Conservation (phyloP, 108 stramenopile species). For the Stephanodiscus minutulus region DNA sequence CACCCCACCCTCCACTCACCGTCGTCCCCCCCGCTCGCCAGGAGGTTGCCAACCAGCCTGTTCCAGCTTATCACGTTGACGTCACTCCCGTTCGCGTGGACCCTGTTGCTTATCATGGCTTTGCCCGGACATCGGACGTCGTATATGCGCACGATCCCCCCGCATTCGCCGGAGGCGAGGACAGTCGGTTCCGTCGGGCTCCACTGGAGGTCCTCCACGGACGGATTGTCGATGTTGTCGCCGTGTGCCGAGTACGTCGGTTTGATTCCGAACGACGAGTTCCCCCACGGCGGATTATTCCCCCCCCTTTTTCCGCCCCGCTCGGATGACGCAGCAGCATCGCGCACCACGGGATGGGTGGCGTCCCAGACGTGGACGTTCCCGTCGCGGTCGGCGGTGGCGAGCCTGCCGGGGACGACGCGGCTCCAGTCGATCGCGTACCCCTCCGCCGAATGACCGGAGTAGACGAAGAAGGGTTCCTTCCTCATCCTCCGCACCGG, state of each 20-base stretch:
- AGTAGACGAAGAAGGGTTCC: conserved; percentile 80
- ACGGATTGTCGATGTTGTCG: conserved; percentile 55
- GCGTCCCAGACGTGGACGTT: conserved; percentile 85
- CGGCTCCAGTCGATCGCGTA: conserved; percentile 94
- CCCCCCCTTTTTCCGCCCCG: conserved; percentile 8
- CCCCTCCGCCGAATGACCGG: conserved; percentile 85
- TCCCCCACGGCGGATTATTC: conserved; percentile 44
- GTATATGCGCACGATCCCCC: conserved; percentile 85
- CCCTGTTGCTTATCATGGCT: conserved; percentile 84
- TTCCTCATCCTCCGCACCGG: conserved; percentile 39
- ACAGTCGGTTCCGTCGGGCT: conserved; percentile 94
- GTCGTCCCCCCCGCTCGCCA: conserved; percentile 95
- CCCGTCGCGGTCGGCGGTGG: conserved; percentile 90
- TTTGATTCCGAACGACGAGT: conserved; percentile 50
- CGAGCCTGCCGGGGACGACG: conserved; percentile 72
- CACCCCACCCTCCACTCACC: conserved; percentile 84
- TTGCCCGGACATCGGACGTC: conserved; percentile 83
- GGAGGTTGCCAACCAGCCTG: conserved; percentile 82
- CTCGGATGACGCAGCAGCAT: conserved; percentile 18
- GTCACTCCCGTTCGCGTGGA: conserved; percentile 74
- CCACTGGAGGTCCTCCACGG: conserved; percentile 97
- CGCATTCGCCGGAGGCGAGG: conserved; percentile 85
- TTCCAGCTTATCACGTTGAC: conserved; percentile 99
- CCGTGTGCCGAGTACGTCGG: conserved; percentile 56
- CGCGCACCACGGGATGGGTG: conserved; percentile 26